phyloP scores from a whole-genome alignment of 2,329 filamentous ascomycete species.

The Cladosporium austrohemisphaericum region DNA sequence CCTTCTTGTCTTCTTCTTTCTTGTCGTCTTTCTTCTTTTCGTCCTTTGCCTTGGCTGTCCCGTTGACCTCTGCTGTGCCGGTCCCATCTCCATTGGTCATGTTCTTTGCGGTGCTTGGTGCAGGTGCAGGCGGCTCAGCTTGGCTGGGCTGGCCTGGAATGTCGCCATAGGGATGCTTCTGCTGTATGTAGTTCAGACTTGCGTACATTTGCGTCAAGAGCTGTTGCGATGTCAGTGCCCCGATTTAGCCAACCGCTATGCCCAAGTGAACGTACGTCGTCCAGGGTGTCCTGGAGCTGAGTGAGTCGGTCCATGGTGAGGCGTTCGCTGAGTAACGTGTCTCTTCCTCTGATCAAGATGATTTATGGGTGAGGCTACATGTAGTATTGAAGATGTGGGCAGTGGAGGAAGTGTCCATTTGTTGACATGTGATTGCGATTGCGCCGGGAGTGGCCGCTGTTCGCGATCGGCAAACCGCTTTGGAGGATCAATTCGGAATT shows the following conservation, averaged over 20 bases:
- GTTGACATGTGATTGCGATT: not conserved
- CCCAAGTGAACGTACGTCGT: conserved; percentile 56
- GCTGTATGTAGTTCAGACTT: conserved; percentile 42
- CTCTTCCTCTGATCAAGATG: too few species aligned
- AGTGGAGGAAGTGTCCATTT: too few species aligned
- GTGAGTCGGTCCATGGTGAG: conserved; percentile 64
- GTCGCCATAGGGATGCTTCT: conserved; percentile 39
- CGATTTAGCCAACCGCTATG: not conserved
- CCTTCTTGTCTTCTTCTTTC: conserved; percentile 13
- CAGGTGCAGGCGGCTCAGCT: conserved; percentile 21
- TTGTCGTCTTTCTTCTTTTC: conserved; percentile 2
- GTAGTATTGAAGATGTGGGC: too few species aligned
- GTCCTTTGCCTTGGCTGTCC: conserved; percentile 15
- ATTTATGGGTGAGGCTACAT: too few species aligned
- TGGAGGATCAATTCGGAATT: too few species aligned
- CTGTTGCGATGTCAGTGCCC: conserved; percentile 26
- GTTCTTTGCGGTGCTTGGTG: conserved; percentile 14
- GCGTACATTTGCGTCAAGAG: conserved; percentile 48
- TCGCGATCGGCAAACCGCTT: too few species aligned
- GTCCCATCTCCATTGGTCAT: conserved; percentile 22
- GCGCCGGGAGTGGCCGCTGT: conserved; percentile 24
- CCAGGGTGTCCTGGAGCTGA: conserved; percentile 79
- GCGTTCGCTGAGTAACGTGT: too few species aligned
- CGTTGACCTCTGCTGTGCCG: conserved; percentile 19
- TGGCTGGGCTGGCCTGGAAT: conserved; percentile 43